Percentiles rank a stretch among this genome's conserved stretches.
These are phyloP conservation scores for Plasmodium knowlesi DNA, from an alignment of 169 alveolate species.

Conservation along the genomic window DNA sequence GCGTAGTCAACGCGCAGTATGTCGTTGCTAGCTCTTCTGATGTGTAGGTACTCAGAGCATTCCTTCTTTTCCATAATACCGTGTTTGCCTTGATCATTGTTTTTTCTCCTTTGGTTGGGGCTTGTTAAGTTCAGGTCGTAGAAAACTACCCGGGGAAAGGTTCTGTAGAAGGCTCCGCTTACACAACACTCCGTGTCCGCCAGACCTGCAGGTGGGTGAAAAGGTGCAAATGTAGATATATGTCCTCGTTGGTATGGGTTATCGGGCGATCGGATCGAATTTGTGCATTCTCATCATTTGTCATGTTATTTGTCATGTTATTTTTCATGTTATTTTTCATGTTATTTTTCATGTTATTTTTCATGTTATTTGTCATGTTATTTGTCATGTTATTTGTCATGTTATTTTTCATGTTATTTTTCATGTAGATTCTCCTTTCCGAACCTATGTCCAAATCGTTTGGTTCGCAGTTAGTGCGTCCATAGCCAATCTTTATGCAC, in stretches of 20 bases:
- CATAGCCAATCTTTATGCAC: constrained; percentile 87
- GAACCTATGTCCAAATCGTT: constrained; percentile 79
- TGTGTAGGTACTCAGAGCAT: constrained; percentile 48
- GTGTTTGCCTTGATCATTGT: not conserved
- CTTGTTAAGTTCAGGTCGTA: constrained; percentile 77
- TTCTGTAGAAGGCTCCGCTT: constrained; percentile 86
- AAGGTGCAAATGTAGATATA: not conserved
- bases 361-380: not conserved
- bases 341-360: too few relatives aligned
- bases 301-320: too few relatives aligned
- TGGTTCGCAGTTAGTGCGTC: constrained; percentile 74
- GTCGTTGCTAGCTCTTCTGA: constrained; percentile 63
- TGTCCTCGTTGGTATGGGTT: not conserved
- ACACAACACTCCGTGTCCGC: constrained; percentile 91
- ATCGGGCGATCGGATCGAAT: not conserved
- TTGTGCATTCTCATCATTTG: not conserved
- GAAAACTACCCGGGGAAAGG: constrained; percentile 87
- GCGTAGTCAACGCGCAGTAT: constrained; percentile 36
- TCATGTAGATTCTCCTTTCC: not conserved
- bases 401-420: too few relatives aligned
- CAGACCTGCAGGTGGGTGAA: constrained; percentile 76
- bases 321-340: too few relatives aligned
- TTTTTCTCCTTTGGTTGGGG: not conserved
- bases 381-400: too few relatives aligned
- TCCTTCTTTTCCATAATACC: constrained; percentile 52